Base-by-base conservation (phyloP, 768 basidiomycete species). In the Leccinum incarnatum region DNA sequence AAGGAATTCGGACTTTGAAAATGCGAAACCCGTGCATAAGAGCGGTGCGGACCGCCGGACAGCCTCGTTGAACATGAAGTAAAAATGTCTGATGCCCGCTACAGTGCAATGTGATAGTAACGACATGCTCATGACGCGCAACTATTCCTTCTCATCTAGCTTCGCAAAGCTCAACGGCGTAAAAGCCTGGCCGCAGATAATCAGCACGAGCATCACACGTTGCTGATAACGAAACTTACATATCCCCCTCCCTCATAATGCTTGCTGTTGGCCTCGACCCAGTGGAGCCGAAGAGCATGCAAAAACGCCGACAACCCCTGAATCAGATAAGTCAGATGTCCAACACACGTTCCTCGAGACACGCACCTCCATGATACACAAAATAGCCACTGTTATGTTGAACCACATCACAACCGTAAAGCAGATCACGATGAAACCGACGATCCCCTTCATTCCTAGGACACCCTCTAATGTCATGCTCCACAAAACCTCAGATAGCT, bases 211-310 rank as follows among this genome's bases (percentile, higher is more conserved):
- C 49, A 32, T 48, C 51, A 64, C 68, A 69, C 69, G 67, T 67
- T 66, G 62, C 29, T 36, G 23, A 57, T 61, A 60, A 63, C 25
- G 25, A 55, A 29, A 87, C 89, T 73, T 77, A 93, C 92, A 79
- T 94, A 85, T 73, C 93, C 94, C 59, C 83, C 89, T 34, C 91
- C 94, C 74, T 90, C 85, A 71, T 89, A 96, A 70, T 95, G 93
- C 80, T 97, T 96, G 77, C 94, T 95, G 78, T 96, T 97, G 54
- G 89, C 93, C 75, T 98, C 95, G 59, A 98, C 96, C 94, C 96
- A 98, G 75, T 98, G 96, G 65, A 98, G 81, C 69, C 96, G 87
- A 62, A 98, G 83, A 7, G 96, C 96, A 74, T 98, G 96, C 73
- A 98, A 75, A 79, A 98, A 98, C 37, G 96, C 96, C 67, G 91